Base-by-base conservation (phyloP, 129 eudicot genomes). In the Chrysanthemum seticuspe region DNA sequence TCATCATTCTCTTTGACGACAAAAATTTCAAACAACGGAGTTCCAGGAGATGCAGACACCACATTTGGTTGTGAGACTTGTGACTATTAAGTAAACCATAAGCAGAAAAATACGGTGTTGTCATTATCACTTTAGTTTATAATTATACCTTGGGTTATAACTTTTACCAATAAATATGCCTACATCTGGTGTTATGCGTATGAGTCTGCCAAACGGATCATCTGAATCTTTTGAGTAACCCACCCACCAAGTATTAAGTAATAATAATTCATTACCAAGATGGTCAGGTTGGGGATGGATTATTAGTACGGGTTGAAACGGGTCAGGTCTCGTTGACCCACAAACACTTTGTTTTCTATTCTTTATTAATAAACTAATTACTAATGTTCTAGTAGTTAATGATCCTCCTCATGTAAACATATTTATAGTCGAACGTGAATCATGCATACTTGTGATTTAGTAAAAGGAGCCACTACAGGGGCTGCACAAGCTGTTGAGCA, bases 21-120 rank as follows among this genome's bases (percentile, higher is more conserved):
- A 78, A 79, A 90, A 14, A 94, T 88, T 82, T 94, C 99, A 74
- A 94, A 94, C 13, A 94, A 76, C 7, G 97, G 90, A 78, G 99
- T 87, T 85, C 99, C 99, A 54, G 97, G 91, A 79, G 99, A 90
- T 70, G 97, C 88, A 77, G 91, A 84, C 49, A 94, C 87, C 79
- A 94, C n/a, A 75, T 83, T 94, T 60, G 50, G 56, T n/a, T n/a
- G n/a, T n/a, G n/a, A n/a, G n/a, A n/a, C n/a, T 58, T 25, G 52
- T 63, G 73, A 69, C 66, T 63, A 47, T 67, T 49, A 73, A 29
- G 69, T 56, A 44, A 79, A 29, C 10, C 40, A 67, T 67, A 68
- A 27, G 60, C 54, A 67, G 47, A 60, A 52, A 73, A 48, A 16
- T 48, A 23, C 36, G 55, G 50, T 16, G 49, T 71, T 67, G 44